Percentiles rank a stretch among this genome's conserved stretches.
Evolutionary conservation across 257 asterid genomes (phyloP).

Genomic region (Solanum etuberosum): DNA sequence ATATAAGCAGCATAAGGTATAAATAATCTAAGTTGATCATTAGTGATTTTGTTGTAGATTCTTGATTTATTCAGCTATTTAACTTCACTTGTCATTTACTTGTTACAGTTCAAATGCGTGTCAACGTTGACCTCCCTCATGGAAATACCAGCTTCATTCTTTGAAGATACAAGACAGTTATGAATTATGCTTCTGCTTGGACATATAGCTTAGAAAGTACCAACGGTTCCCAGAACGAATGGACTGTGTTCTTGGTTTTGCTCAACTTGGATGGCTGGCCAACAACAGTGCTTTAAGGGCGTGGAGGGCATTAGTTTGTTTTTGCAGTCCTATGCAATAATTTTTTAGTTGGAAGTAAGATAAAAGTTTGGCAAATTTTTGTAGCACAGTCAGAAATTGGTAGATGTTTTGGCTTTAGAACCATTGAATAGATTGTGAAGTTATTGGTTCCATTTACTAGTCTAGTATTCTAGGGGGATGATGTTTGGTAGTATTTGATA

Average conservation of each 20-base stretch:
- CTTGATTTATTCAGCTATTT: not conserved
- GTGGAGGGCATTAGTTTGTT: not conserved
- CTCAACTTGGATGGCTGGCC: not conserved
- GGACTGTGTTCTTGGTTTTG: not conserved
- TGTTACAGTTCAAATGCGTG: constrained; percentile 65
- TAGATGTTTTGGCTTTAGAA: not conserved
- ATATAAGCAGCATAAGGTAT: constrained; percentile 69
- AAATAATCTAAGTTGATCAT: not conserved
- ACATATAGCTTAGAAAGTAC: not conserved
- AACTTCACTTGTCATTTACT: not conserved
- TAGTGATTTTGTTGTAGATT: not conserved
- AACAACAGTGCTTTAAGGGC: not conserved
- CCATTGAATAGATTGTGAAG: not conserved
- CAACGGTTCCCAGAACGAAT: not conserved
- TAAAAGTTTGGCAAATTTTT: not conserved
- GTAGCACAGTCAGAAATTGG: not conserved
- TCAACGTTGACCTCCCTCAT: constrained; percentile 34
- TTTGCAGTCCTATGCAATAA: not conserved
- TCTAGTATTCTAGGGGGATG: not conserved
- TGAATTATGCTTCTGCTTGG: not conserved
- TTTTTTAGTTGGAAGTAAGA: not conserved
- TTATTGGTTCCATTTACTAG: not conserved
- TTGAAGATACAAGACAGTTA: constrained; percentile 5
- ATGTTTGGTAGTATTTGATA: not conserved
- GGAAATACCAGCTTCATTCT: constrained; percentile 42